A percentile compares a stretch with the other conserved stretches of the same genome.
These are phyloP conservation scores for Passalora sequoiae DNA, from an alignment of 2,329 filamentous ascomycete genomes.

Conservation along the genomic window DNA sequence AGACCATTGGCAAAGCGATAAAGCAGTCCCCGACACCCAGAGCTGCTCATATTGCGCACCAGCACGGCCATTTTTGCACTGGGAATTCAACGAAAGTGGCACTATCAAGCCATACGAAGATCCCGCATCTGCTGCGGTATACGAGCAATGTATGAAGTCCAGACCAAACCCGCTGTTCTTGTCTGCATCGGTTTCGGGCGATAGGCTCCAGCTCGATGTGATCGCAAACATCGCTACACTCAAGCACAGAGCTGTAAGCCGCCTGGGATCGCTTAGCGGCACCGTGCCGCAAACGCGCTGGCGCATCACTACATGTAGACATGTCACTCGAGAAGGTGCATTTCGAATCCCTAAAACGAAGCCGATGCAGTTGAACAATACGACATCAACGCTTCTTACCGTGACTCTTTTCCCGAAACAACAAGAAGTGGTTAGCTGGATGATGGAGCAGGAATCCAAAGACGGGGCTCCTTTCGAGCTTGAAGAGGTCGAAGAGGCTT, in stretches of 20 bases:
- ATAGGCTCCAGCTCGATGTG: slow-evolving; percentile 23
- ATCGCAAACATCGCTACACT: slow-evolving; percentile 24
- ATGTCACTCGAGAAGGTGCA: slow-evolving; percentile 12
- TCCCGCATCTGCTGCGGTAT: slow-evolving; percentile 44
- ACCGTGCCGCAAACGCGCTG: not conserved
- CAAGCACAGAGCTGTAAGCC: slow-evolving; percentile 28
- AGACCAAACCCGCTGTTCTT: slow-evolving; percentile 36
- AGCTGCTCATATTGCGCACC: slow-evolving; percentile 37
- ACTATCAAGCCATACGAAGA: slow-evolving; percentile 48
- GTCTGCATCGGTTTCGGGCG: not conserved
- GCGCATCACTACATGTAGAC: not conserved
- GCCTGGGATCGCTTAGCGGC: slow-evolving; percentile 11
- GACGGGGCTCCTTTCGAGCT: slow-evolving; percentile 43
- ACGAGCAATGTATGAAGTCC: slow-evolving; percentile 49
- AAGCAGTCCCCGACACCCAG: no score
- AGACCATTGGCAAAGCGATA: not conserved
- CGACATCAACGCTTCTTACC: slow-evolving; percentile 7
- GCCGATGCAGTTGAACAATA: not conserved
- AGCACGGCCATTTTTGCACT: slow-evolving; percentile 34
- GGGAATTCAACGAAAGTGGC: slow-evolving; percentile 31
- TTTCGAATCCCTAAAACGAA: slow-evolving; percentile 18
- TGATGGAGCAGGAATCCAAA: slow-evolving; percentile 50
- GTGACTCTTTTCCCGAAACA: slow-evolving; percentile 50
- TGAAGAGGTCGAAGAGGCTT: slow-evolving; percentile 54
- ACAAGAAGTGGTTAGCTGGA: slow-evolving; percentile 54